Conservation (phyloP, 345 rosid genomes). For the Erodium maritimum region DNA sequence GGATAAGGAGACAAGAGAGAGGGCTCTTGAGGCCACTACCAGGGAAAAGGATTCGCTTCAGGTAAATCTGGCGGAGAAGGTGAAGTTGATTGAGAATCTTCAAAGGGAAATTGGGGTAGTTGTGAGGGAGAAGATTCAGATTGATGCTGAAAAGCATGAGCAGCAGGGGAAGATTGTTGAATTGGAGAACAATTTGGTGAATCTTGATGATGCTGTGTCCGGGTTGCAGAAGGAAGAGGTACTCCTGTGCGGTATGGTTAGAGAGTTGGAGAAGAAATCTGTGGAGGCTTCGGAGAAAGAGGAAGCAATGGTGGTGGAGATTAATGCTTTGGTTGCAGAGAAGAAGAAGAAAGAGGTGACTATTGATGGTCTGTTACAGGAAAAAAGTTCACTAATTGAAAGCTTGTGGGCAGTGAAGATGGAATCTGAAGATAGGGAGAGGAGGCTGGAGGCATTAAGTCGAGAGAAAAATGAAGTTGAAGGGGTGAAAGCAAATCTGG, state of each 20-base stretch:
- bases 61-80: slow-evolving; percentile 17
- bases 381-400: slow-evolving; percentile 17
- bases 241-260: slow-evolving; percentile 16
- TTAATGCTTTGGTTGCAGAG: slow-evolving; percentile 28
- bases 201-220: slow-evolving; percentile 15
- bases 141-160: slow-evolving; percentile 23
- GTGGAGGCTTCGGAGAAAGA: slow-evolving; percentile 27
- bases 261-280: slow-evolving; percentile 36
- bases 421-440: slow-evolving; percentile 9
- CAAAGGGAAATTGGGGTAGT: slow-evolving; percentile 21
- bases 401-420: slow-evolving; percentile 10
- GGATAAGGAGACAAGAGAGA: slow-evolving; percentile 22
- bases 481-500: slow-evolving; percentile 20
- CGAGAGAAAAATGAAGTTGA: slow-evolving; percentile 37
- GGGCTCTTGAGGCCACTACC: slow-evolving; percentile 11
- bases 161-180: slow-evolving; percentile 20
- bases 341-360: slow-evolving; percentile 21
- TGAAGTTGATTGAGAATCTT: slow-evolving; percentile 21
- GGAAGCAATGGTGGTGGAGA: slow-evolving; percentile 22
- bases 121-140: slow-evolving; percentile 24
- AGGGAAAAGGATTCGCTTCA: slow-evolving; percentile 24
- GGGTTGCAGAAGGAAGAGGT: slow-evolving; percentile 31
- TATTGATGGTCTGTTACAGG: slow-evolving; percentile 21
- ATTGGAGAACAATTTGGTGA: slow-evolving; percentile 24
- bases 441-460: slow-evolving; percentile 23